phyloP scores from a whole-genome alignment of 2,329 filamentous ascomycete species.

The Diplodia corticola region DNA sequence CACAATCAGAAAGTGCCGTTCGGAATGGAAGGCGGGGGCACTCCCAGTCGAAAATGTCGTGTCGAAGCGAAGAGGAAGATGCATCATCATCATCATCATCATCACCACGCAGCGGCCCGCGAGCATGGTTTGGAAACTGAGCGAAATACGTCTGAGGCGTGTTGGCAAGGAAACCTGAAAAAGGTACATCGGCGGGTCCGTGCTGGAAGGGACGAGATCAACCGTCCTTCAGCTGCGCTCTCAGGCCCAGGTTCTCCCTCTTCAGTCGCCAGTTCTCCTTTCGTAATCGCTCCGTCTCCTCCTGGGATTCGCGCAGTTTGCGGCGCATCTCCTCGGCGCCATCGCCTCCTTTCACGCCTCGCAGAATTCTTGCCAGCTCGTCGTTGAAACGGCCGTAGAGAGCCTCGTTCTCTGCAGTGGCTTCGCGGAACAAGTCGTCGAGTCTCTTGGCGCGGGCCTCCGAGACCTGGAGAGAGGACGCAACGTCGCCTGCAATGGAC shows the following conservation, averaged over 20 bases:
- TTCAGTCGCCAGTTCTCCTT: conserved; percentile 84
- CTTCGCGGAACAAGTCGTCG: conserved; percentile 85
- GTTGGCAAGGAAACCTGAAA: neutral
- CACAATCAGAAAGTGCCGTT: neutral
- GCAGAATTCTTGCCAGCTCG: conserved; percentile 79
- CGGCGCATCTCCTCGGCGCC: conserved; percentile 76
- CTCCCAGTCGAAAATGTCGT: neutral
- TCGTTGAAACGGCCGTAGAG: conserved; percentile 89
- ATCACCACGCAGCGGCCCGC: conserved; percentile 9
- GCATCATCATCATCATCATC: too few species aligned
- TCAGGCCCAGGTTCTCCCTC: conserved; percentile 73
- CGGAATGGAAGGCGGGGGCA: neutral
- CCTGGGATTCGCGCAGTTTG: conserved; percentile 70
- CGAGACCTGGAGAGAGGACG: conserved; percentile 68
- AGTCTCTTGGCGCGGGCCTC: conserved; percentile 79
- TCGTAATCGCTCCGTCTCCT: conserved; percentile 74
- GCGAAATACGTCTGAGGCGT: neutral
- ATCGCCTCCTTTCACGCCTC: conserved; percentile 65
- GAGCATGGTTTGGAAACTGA: neutral
- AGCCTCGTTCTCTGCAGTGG: conserved; percentile 86
- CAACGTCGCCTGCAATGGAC: conserved; percentile 68
- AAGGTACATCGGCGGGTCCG: neutral
- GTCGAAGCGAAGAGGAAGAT: neutral
- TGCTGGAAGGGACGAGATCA: neutral
- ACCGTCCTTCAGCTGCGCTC: conserved; percentile 50